Conservation (phyloP, 2,329 filamentous ascomycete species). For the Neofusicoccum ribis region DNA sequence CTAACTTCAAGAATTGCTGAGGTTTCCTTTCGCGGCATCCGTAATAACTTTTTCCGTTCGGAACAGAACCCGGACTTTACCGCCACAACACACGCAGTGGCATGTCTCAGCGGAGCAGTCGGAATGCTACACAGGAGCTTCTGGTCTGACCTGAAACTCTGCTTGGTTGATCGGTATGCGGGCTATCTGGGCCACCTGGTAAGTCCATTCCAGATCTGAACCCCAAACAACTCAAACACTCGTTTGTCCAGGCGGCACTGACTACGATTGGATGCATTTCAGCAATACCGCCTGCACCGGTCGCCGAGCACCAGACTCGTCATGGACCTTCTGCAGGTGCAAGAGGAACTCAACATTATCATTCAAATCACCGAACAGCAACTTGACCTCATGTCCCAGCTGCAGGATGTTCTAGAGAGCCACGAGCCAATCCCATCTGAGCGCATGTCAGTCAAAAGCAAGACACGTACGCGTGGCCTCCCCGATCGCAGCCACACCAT, state of each 20-base stretch:
- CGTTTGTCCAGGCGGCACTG: background rate
- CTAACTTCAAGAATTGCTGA: constrained; percentile 42
- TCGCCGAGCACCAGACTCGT: constrained; percentile 45
- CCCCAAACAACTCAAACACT: background rate
- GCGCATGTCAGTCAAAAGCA: constrained; percentile 2
- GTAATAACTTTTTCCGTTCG: constrained; percentile 39
- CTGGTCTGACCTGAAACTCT: constrained; percentile 45
- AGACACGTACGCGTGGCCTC: constrained; percentile 25
- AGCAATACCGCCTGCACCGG: constrained; percentile 44
- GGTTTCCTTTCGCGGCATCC: constrained; percentile 43
- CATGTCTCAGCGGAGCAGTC: constrained; percentile 41
- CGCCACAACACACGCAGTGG: constrained; percentile 38
- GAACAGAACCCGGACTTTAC: constrained; percentile 39
- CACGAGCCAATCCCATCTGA: background rate
- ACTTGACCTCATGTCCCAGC: constrained; percentile 36
- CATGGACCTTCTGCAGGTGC: constrained; percentile 46
- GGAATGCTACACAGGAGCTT: constrained; percentile 47
- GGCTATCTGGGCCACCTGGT: constrained; percentile 43
- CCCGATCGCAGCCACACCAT: constrained; percentile 22
- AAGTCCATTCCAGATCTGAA: background rate
- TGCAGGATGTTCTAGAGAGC: constrained; percentile 28
- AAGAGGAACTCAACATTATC: constrained; percentile 47
- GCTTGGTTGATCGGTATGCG: constrained; percentile 44
- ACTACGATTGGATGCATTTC: background rate
- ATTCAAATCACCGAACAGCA: constrained; percentile 47